A percentile compares a stretch with the other conserved stretches of the same genome.
Conservation (phyloP, 2,329 filamentous ascomycete species). For the Colletotrichum neosansevieriae region DNA sequence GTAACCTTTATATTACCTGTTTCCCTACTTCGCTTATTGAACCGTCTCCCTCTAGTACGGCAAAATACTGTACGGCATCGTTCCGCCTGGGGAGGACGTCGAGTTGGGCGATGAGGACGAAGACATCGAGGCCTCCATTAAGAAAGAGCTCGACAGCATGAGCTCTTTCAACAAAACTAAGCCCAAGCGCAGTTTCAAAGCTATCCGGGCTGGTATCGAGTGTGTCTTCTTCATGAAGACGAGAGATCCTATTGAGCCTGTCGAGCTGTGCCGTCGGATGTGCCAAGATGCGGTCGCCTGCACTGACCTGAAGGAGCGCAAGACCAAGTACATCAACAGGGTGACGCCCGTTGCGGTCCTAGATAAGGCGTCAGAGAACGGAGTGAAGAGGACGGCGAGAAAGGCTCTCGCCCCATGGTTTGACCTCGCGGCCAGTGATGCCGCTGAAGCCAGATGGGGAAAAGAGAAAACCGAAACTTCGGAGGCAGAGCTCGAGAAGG, state of each 20-base stretch:
- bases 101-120: conserved; percentile 56
- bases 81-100: conserved; percentile 50
- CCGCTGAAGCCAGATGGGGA: conserved; percentile 32
- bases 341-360: conserved; percentile 65
- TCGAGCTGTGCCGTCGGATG: conserved; percentile 65
- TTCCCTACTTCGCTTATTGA: neutral
- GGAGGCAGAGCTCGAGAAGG: neutral
- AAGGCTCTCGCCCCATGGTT: conserved; percentile 75
- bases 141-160: conserved; percentile 77
- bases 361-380: conserved; percentile 76
- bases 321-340: conserved; percentile 69
- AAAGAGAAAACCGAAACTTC: conserved; percentile 35
- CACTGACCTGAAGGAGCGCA: conserved; percentile 56
- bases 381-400: conserved; percentile 73
- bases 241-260: conserved; percentile 65
- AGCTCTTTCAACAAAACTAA: conserved; percentile 53
- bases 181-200: conserved; percentile 62
- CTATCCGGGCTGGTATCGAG: conserved; percentile 68
- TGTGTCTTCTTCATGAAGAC: conserved; percentile 74
- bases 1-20: conserved; percentile 40
- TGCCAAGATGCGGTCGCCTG: conserved; percentile 65
- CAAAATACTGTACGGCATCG: conserved; percentile 69
- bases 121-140: conserved; percentile 81
- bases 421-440: conserved; percentile 51
- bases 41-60: conserved; percentile 66